Conservation (phyloP, 2,329 filamentous ascomycete species). For the Pseudophaeomoniella oleicola region DNA sequence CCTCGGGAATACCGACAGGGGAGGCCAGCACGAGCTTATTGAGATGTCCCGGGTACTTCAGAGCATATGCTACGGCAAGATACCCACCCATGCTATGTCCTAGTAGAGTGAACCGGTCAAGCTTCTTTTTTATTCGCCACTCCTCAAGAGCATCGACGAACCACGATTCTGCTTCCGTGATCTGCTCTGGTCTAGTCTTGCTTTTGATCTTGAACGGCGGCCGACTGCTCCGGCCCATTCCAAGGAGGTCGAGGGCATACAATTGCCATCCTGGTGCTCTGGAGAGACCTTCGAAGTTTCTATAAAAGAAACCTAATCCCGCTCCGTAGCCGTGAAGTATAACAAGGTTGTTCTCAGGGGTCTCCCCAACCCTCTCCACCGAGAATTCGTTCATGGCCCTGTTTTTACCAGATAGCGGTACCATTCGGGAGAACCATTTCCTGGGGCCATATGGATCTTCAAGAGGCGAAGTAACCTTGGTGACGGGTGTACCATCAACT, state of each 20-base stretch:
- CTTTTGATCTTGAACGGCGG: conserved; percentile 74
- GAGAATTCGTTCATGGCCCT: conserved; percentile 86
- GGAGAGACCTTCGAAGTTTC: conserved; percentile 84
- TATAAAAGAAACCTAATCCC: conserved; percentile 94
- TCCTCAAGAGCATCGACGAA: conserved; percentile 94
- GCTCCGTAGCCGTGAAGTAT: conserved; percentile 97
- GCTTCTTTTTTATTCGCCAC: conserved; percentile 76
- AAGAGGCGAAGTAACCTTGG: conserved; percentile 17
- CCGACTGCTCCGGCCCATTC: conserved; percentile 79
- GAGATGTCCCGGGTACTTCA: conserved; percentile 87
- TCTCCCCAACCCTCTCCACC: conserved; percentile 67
- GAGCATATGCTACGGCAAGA: conserved; percentile 82
- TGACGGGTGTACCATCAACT: conserved; percentile 23
- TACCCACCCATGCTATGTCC: conserved; percentile 93
- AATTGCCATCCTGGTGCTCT: conserved; percentile 70
- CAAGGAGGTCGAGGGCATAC: conserved; percentile 86
- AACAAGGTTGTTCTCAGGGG: conserved; percentile 71
- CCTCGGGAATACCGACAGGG: conserved; percentile 85
- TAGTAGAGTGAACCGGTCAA: conserved; percentile 84
- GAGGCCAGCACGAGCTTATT: conserved; percentile 95
- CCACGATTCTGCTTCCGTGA: conserved; percentile 82
- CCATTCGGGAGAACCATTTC: conserved; percentile 73
- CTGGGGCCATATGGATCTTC: conserved; percentile 73
- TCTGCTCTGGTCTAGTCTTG: conserved; percentile 66
- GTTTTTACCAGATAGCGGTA: conserved; percentile 71